These are phyloP conservation scores for Phytophthora melonis DNA, from an alignment of 352 stramenopile species.

Conservation along the genomic window DNA sequence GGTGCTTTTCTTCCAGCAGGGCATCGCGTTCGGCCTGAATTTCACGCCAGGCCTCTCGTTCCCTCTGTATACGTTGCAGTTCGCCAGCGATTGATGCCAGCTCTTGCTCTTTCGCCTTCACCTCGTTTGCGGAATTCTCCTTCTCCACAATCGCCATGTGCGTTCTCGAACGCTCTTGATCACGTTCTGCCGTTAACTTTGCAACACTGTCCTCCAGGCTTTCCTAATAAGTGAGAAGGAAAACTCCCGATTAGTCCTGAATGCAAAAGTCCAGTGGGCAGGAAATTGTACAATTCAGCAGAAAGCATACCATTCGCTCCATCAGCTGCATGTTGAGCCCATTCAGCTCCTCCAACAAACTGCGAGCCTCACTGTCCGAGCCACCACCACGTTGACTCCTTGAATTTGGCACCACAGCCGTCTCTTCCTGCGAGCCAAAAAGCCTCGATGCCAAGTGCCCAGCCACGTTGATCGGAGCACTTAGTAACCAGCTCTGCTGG, in stretches of 20 bases:
- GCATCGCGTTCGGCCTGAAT: constrained; percentile 84
- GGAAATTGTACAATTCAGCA: too few relatives aligned
- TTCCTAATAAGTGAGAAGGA: constrained; percentile 51
- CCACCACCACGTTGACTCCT: constrained; percentile 34
- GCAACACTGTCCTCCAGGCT: constrained; percentile 75
- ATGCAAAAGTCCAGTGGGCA: too few relatives aligned
- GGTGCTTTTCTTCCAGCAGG: constrained; percentile 85
- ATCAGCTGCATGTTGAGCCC: constrained; percentile 88
- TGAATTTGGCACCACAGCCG: constrained; percentile 28
- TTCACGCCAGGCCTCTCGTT: constrained; percentile 79
- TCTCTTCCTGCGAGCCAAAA: constrained; percentile 67
- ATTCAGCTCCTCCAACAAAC: constrained; percentile 84
- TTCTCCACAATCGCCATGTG: constrained; percentile 75
- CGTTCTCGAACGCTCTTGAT: constrained; percentile 75
- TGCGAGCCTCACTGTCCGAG: constrained; percentile 59
- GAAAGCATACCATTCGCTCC: constrained; percentile 66
- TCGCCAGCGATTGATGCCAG: constrained; percentile 58
- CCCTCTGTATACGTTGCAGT: constrained; percentile 76
- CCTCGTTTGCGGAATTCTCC: constrained; percentile 58
- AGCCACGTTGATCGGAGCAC: constrained; percentile 67
- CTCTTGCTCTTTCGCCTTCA: constrained; percentile 63
- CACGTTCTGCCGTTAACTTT: constrained; percentile 76
- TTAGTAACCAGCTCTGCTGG: constrained; percentile 74
- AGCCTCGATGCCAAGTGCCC: constrained; percentile 70
- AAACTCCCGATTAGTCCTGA: not conserved